A percentile compares a stretch with the other conserved stretches of the same genome.
phyloP scores from a whole-genome alignment of 805 yeast species.

The Monosporozyma aerobia region DNA sequence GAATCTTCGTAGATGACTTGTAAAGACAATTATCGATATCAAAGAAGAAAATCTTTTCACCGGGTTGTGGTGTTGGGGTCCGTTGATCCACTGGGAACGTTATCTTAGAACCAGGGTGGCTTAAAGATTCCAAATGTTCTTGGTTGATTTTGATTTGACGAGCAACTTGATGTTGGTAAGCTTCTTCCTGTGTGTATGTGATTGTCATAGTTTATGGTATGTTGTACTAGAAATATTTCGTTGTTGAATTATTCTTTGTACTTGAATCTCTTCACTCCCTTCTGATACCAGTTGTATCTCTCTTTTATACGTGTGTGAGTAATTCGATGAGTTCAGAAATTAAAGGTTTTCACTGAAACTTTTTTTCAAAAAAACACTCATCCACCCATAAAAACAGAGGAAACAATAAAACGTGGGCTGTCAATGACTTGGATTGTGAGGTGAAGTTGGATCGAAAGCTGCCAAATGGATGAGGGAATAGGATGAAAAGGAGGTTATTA shows the following conservation, averaged over 20 bases:
- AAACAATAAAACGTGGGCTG: too few relatives aligned
- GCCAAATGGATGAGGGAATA: too few relatives aligned
- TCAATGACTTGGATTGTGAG: too few relatives aligned
- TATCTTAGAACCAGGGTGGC: conserved; percentile 29
- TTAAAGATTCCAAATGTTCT: conserved; percentile 26
- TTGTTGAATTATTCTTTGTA: background rate
- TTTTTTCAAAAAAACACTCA: background rate
- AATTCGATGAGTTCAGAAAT: background rate
- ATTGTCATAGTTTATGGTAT: conserved; percentile 5
- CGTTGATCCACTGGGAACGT: conserved; percentile 23
- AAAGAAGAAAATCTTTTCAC: conserved; percentile 52
- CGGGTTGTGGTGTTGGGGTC: conserved; percentile 23
- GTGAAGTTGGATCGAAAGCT: too few relatives aligned
- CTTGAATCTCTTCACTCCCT: background rate
- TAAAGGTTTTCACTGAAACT: background rate
- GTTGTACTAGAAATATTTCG: background rate
- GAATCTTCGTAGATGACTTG: conserved; percentile 62
- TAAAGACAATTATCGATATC: conserved; percentile 93
- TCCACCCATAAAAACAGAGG: background rate
- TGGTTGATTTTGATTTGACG: conserved; percentile 24
- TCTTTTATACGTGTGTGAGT: too few relatives aligned
- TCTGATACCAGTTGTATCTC: background rate
- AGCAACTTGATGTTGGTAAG: conserved; percentile 15
- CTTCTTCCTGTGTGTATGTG: background rate
- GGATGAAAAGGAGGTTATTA: background rate